These are phyloP conservation scores for Dioscorea zingiberensis DNA, from an alignment of 106 monocot genomes.

Conservation along the genomic window DNA sequence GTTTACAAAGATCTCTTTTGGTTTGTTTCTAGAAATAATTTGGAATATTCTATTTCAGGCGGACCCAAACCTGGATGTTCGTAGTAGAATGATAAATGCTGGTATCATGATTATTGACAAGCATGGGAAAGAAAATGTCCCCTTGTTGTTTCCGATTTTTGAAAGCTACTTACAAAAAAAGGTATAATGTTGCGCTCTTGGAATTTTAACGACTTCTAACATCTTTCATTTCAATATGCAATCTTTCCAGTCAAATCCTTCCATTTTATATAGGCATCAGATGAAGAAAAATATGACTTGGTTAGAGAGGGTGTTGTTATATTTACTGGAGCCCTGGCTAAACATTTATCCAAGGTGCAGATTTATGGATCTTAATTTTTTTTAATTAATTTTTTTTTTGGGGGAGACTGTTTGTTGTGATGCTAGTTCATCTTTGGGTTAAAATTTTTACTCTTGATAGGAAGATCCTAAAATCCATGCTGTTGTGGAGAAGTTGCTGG, in stretches of 20 bases:
- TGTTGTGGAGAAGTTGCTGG: constrained; percentile 90
- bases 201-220: too few species aligned
- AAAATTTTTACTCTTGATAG: constrained; percentile 18
- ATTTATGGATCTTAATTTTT: not conserved
- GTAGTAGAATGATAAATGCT: constrained; percentile 94
- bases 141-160: constrained; percentile 90
- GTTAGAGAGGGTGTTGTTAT: constrained; percentile 98
- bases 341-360: constrained; percentile 75
- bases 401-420: not conserved
- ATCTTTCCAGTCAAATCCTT: too few species aligned
- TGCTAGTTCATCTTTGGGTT: constrained; percentile 4
- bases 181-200: constrained; percentile 23
- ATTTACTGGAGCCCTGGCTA: constrained; percentile 93
- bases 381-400: too few species aligned
- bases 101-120: constrained; percentile 86
- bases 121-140: constrained; percentile 96
- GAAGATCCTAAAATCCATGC: constrained; percentile 96
- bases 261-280: constrained; percentile 43
- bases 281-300: constrained; percentile 94
- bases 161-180: constrained; percentile 97
- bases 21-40: not conserved
- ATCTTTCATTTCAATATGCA: too few species aligned
- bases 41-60: constrained; percentile 39
- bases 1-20: too few species aligned
- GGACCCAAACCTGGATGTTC: constrained; percentile 90